Evolutionary conservation across 495 filamentous ascomycete species (phyloP).

Genomic region (Penicillium samsonianum): DNA sequence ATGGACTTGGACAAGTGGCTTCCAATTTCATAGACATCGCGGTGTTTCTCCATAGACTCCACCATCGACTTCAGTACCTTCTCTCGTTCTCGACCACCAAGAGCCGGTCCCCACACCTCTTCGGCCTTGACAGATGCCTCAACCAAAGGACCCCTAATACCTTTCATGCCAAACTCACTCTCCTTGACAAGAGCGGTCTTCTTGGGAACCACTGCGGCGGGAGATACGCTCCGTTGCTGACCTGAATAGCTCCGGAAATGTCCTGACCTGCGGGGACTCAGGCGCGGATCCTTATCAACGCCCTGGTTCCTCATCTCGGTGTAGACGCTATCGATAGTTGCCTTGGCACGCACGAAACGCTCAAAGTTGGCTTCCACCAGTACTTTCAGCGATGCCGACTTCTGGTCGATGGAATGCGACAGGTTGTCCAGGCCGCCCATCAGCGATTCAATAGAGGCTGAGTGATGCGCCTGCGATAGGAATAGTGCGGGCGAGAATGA

Average conservation of each 20-base stretch:
- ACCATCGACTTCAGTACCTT: conserved; percentile 76
- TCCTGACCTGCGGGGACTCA: conserved; percentile 63
- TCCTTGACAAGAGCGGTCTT: conserved; percentile 93
- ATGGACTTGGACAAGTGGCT: conserved; percentile 79
- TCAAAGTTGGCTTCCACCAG: conserved; percentile 98
- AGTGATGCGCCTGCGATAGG: conserved; percentile 84
- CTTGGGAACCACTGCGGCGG: conserved; percentile 44
- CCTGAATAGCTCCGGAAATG: conserved; percentile 56
- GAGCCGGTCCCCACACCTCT: conserved; percentile 92
- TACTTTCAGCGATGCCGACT: conserved; percentile 91
- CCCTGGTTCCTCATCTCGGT: conserved; percentile 94
- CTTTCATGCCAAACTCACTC: conserved; percentile 89
- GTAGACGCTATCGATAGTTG: conserved; percentile 97
- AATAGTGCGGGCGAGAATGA: conserved; percentile 92
- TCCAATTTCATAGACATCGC: conserved; percentile 77
- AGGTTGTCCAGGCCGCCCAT: conserved; percentile 78
- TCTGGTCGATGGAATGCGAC: conserved; percentile 90
- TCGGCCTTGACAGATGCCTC: conserved; percentile 92
- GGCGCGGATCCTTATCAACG: conserved; percentile 55
- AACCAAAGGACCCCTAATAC: conserved; percentile 81
- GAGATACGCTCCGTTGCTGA: conserved; percentile 47
- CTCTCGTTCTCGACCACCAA: conserved; percentile 90
- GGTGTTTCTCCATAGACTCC: conserved; percentile 71
- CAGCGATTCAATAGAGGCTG: conserved; percentile 76
- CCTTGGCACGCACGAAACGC: conserved; percentile 92